A percentile compares a stretch with the other conserved stretches of the same genome.
These are phyloP conservation scores for Aristolochia fimbriata DNA, from an alignment of 164 flowering plant species.

Conservation along the genomic window DNA sequence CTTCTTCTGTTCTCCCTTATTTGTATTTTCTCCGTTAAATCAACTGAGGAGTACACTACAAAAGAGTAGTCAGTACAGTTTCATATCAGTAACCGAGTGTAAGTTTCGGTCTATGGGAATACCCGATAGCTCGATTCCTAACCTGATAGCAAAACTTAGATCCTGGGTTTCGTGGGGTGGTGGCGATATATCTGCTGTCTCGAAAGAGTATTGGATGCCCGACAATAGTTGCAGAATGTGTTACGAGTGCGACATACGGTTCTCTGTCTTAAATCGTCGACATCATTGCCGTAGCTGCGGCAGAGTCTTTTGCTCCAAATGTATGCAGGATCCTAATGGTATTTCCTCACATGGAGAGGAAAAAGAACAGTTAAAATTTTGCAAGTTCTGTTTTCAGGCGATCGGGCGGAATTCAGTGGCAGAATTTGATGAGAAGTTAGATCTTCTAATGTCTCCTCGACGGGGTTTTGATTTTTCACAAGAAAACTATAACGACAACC, in stretches of 20 bases:
- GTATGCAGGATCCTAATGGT: slow-evolving; percentile 26
- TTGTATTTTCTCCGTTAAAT: neutral
- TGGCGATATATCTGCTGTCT: slow-evolving; percentile 9
- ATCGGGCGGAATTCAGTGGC: slow-evolving; percentile 19
- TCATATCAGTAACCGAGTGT: neutral
- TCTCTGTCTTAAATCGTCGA: slow-evolving; percentile 18
- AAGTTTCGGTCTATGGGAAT: slow-evolving; percentile 11
- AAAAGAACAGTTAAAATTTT: slow-evolving; percentile 20
- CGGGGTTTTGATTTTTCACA: slow-evolving; percentile 24
- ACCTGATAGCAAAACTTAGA: slow-evolving; percentile 42
- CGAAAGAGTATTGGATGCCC: slow-evolving; percentile 27
- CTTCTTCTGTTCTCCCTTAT: neutral
- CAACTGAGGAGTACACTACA: neutral
- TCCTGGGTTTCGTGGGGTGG: slow-evolving; percentile 44
- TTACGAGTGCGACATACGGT: slow-evolving; percentile 31
- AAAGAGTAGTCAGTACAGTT: neutral
- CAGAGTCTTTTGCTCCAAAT: slow-evolving; percentile 40
- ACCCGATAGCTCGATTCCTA: slow-evolving; percentile 27
- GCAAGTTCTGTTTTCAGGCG: slow-evolving; percentile 48
- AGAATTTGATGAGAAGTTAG: slow-evolving; percentile 38
- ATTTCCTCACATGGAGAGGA: slow-evolving; percentile 16
- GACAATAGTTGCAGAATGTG: slow-evolving; percentile 32
- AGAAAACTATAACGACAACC: slow-evolving; percentile 15
- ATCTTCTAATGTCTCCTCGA: slow-evolving; percentile 46
- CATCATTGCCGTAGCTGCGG: slow-evolving; percentile 58